Percentiles rank a stretch among this genome's conserved stretches.
Evolutionary conservation across 83 land plant genomes (phyloP).

Genomic region (Larix sibirica): DNA sequence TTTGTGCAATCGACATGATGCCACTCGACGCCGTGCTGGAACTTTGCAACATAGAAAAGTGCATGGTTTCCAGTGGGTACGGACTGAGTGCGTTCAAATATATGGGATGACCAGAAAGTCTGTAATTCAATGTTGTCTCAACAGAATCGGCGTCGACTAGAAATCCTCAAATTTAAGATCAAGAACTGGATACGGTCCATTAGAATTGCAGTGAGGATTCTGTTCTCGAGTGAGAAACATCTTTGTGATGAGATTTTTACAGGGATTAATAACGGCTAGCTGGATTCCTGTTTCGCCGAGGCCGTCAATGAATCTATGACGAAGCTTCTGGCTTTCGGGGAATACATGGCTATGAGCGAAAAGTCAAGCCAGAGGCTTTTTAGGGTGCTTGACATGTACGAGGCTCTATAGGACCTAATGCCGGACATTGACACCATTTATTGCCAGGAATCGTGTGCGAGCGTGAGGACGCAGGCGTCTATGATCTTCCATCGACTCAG

Average conservation of each 20-base stretch:
- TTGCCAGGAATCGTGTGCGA: no score
- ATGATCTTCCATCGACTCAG: no score
- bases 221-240: constrained; percentile 31
- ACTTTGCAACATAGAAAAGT: no score
- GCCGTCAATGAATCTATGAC: constrained; percentile 27
- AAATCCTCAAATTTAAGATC: constrained; percentile 23
- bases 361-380: constrained; percentile 38
- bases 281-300: constrained; percentile 30
- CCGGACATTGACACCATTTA: no score
- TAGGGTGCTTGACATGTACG: constrained; percentile 43
- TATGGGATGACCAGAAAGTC: constrained; percentile 23
- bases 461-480: no score
- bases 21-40: no score
- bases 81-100: constrained; percentile 27
- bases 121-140: constrained; percentile 28
- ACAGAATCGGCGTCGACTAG: constrained; percentile 31
- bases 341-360: constrained; percentile 28
- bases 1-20: no score
- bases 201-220: constrained; percentile 32
- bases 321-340: constrained; percentile 38
- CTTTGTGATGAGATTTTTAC: constrained; percentile 28
- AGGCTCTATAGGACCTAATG: constrained; percentile 29
- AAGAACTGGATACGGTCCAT: constrained; percentile 36
- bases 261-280: background rate
- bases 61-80: no score